Percentiles rank a stretch among this genome's conserved stretches.
These are phyloP conservation scores for Tolypocladium amazonense DNA, from an alignment of 2,329 filamentous ascomycete species.

Conservation along the genomic window DNA sequence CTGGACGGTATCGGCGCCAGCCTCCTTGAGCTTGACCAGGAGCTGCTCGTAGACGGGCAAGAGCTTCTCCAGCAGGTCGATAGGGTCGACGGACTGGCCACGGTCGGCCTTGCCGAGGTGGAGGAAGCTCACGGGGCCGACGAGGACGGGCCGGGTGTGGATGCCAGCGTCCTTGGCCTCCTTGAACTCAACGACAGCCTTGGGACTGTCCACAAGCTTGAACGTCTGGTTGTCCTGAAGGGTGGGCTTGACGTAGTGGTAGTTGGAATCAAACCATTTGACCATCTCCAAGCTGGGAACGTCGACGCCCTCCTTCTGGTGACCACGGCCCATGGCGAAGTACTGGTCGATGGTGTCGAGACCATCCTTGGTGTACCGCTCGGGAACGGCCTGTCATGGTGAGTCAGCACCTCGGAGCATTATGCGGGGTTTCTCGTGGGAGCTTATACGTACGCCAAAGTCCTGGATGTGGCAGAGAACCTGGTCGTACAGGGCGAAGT, in stretches of 20 bases:
- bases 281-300: constrained; percentile 97
- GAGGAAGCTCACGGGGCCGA: constrained; percentile 96
- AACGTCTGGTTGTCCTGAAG: constrained; percentile 95
- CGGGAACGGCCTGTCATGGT: constrained; percentile 61
- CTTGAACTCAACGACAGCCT: constrained; percentile 87
- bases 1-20: constrained; percentile 92
- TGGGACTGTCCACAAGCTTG: constrained; percentile 77
- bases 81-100: constrained; percentile 84
- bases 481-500: constrained; percentile 98
- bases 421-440: background rate
- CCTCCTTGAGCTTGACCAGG: constrained; percentile 84
- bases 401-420: constrained; percentile 3
- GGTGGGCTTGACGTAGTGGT: constrained; percentile 99
- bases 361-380: constrained; percentile 85
- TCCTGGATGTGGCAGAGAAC: constrained; percentile 97
- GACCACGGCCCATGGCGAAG: constrained; percentile 99
- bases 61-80: constrained; percentile 86
- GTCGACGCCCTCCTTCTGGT: constrained; percentile 90
- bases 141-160: constrained; percentile 80
- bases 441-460: constrained; percentile 62
- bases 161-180: constrained; percentile 98
- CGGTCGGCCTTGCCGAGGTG: constrained; percentile 97
- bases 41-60: constrained; percentile 92
- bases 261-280: constrained; percentile 99
- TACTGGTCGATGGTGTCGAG: constrained; percentile 89